Evolutionary conservation across 2,329 filamentous ascomycete species (phyloP).

Genomic region (Verticillium albo-atrum): DNA sequence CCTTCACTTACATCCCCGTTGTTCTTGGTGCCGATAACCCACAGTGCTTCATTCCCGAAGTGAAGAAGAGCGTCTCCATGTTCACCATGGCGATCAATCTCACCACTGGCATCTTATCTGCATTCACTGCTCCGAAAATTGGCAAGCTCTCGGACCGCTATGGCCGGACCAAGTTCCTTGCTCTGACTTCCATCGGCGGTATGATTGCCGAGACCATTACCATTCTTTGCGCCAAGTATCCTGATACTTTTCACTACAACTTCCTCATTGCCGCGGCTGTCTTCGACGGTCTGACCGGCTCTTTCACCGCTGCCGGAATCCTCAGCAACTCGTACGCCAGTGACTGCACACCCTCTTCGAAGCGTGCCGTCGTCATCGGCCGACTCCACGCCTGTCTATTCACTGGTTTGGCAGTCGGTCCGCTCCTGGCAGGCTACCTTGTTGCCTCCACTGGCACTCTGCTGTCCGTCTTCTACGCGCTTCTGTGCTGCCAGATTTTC

Average conservation of each 20-base stretch:
- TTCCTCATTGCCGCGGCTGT: constrained; percentile 74
- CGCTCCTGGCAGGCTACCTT: constrained; percentile 74
- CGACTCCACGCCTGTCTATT: constrained; percentile 90
- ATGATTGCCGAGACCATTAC: constrained; percentile 71
- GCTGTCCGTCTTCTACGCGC: constrained; percentile 80
- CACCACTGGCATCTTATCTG: constrained; percentile 71
- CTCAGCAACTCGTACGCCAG: constrained; percentile 82
- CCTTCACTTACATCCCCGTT: constrained; percentile 57
- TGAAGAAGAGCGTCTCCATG: constrained; percentile 70
- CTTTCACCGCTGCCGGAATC: constrained; percentile 76
- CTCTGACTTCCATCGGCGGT: constrained; percentile 69
- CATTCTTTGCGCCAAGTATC: constrained; percentile 71
- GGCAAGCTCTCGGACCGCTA: constrained; percentile 84
- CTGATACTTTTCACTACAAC: constrained; percentile 68
- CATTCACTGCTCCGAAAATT: constrained; percentile 75
- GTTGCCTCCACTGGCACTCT: constrained; percentile 72
- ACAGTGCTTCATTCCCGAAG: constrained; percentile 74
- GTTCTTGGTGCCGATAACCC: constrained; percentile 66
- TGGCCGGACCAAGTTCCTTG: constrained; percentile 72
- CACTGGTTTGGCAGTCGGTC: constrained; percentile 81
- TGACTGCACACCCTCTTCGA: constrained; percentile 79
- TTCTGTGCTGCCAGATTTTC: constrained; percentile 64
- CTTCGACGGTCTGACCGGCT: constrained; percentile 80
- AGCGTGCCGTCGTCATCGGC: constrained; percentile 78
- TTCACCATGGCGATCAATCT: constrained; percentile 77